Conservation (phyloP, 352 stramenopile genomes). For the Aphanomyces stellatus region DNA sequence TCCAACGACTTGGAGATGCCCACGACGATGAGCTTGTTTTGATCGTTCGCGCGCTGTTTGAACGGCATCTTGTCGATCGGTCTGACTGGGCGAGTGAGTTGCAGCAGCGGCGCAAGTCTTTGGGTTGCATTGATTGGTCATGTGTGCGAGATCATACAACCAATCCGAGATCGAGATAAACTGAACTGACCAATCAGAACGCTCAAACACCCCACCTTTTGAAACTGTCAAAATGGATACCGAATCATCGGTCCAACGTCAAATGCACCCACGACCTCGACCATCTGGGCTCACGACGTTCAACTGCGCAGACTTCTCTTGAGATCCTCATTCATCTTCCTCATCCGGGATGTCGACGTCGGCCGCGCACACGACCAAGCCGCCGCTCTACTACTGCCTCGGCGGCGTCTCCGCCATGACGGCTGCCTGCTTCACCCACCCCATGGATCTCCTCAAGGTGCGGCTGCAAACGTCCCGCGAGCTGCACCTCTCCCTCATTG, state of each 20-base stretch:
- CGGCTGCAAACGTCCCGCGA: conserved; percentile 74
- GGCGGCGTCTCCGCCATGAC: conserved; percentile 69
- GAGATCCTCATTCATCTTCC: no score
- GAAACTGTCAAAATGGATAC: not conserved
- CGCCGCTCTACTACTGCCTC: conserved; percentile 57
- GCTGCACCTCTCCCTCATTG: conserved; percentile 46
- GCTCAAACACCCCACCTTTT: no score
- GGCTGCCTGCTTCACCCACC: conserved; percentile 79
- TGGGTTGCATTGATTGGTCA: conserved; percentile 8
- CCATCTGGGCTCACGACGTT: no score
- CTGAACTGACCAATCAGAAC: not conserved
- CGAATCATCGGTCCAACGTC: not conserved
- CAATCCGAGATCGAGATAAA: no score
- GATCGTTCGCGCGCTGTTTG: conserved; percentile 52
- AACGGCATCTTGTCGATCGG: conserved; percentile 2
- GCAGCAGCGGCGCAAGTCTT: no score
- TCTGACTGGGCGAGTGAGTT: not conserved
- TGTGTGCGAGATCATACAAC: no score
- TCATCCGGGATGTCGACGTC: no score
- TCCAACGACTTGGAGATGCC: conserved; percentile 69
- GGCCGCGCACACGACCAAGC: no score
- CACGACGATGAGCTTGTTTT: conserved; percentile 79
- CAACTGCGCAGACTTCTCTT: no score
- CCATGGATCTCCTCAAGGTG: conserved; percentile 77
- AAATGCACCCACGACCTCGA: no score